Base-by-base conservation (phyloP, 2,329 filamentous ascomycete species). In the Ophidiomyces ophidiicola region DNA sequence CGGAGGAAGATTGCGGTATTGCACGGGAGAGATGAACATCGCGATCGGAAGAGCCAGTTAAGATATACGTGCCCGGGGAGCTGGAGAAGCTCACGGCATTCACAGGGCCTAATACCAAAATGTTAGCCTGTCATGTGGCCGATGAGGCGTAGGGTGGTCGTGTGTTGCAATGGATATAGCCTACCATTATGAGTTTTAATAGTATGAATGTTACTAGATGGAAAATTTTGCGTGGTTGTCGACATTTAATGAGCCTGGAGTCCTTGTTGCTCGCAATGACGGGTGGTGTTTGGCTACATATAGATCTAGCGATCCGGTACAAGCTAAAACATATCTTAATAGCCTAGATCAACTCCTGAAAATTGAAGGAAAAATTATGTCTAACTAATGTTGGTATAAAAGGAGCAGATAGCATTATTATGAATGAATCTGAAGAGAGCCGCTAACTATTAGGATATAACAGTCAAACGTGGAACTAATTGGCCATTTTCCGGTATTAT, bases 41-140 rank as follows among this genome's bases (percentile, higher is more conserved):
- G 46, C 86, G 82, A 68, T 94, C 88, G 36, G 83, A 74, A 23
- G 80, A 85, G 53, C 88, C 87, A 24, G 85, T 86, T 43, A 96
- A 74, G 56, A 94, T 73, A 54, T 85, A 85, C 3, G 78, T 80
- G 28, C 79, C 80, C 11, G 80, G 75, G 8, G 73, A 76, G 44
- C 78, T 74, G 39, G 80, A 85, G 62, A 85, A 85, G 37, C 74
- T 68, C 39, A 85, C 67, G 33, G 80, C 74, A 57, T 85, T 82
- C 35, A 85, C 70, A 24, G 81, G 78, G 43, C 77, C 79, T 82
- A 52, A 19, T 17, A 11, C 21, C 6, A 26, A 15, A 15, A 10
- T 12, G 33, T 44, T 20, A 40, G 38, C 30, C n/a, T 15, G 10
- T 6, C 12, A 11, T 10, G 6, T 17, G 4, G 8, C 8, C 12